Percentiles rank a stretch among this genome's conserved stretches.
Conservation (phyloP, 192 early-diverging fungal species). For the Backusella westeae region DNA sequence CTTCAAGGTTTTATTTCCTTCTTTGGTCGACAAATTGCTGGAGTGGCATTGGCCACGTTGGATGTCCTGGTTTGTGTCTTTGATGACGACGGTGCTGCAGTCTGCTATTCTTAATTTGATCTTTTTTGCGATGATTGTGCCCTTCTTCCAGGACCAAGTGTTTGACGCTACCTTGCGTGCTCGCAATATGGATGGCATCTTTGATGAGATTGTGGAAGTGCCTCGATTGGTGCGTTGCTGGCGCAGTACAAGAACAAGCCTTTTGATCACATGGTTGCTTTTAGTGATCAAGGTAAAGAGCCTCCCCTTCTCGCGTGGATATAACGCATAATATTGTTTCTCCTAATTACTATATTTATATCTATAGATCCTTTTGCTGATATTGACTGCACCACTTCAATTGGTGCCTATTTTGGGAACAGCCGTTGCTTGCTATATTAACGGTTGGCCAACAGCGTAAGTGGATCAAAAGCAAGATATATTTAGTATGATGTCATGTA, state of each 20-base stretch:
- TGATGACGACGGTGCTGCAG: conserved; percentile 55
- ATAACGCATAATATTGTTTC: background rate
- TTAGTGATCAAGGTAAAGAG: conserved; percentile 11
- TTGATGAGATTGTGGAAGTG: conserved; percentile 36
- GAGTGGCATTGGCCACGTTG: conserved; percentile 44
- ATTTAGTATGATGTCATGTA: too few relatives aligned
- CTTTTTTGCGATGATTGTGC: conserved; percentile 54
- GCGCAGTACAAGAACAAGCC: conserved; percentile 36
- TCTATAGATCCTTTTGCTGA: conserved; percentile 40
- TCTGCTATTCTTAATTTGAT: conserved; percentile 44
- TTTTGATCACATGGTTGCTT: conserved; percentile 36
- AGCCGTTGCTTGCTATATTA: conserved; percentile 40
- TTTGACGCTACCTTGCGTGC: conserved; percentile 52
- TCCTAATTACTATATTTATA: background rate
- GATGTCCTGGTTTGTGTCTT: conserved; percentile 52
- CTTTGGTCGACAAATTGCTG: conserved; percentile 53
- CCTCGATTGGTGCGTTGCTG: conserved; percentile 37
- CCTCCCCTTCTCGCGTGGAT: background rate
- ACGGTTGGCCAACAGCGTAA: conserved; percentile 46
- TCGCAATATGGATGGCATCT: conserved; percentile 29
- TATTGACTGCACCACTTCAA: conserved; percentile 59
- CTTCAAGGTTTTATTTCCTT: conserved; percentile 44
- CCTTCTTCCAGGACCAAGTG: conserved; percentile 53
- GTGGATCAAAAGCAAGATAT: background rate
- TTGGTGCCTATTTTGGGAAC: conserved; percentile 58